Percentiles rank a stretch among this genome's conserved stretches.
Evolutionary conservation across 768 basidiomycete species (phyloP).

Genomic region (Fomitopsis serialis): DNA sequence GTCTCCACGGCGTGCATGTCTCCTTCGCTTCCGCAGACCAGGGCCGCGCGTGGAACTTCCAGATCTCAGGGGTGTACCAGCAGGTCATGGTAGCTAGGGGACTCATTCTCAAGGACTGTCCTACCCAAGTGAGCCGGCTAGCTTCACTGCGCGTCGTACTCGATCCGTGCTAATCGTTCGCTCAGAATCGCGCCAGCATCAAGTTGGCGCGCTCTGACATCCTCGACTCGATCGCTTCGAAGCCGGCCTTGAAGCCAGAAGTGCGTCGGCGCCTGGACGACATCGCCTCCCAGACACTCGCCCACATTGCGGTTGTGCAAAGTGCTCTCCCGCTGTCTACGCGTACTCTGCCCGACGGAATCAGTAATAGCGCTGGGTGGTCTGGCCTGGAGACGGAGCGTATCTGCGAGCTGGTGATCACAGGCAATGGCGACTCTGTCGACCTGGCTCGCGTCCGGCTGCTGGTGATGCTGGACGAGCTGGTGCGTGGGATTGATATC

Average conservation of each 20-base stretch:
- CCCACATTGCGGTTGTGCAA: constrained; percentile 92
- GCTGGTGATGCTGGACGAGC: constrained; percentile 90
- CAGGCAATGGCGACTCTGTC: constrained; percentile 83
- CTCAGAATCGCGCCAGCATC: constrained; percentile 78
- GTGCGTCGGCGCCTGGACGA: constrained; percentile 87
- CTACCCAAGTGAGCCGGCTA: constrained; percentile 57
- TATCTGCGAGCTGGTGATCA: constrained; percentile 88
- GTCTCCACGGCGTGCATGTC: constrained; percentile 78
- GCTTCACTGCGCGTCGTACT: constrained; percentile 8
- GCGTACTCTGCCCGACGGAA: constrained; percentile 72
- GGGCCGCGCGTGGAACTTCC: constrained; percentile 79
- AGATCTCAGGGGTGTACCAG: constrained; percentile 86
- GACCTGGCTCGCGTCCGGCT: constrained; percentile 88
- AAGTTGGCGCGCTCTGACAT: constrained; percentile 92
- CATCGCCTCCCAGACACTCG: constrained; percentile 87
- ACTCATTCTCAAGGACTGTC: constrained; percentile 84
- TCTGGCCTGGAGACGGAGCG: constrained; percentile 92
- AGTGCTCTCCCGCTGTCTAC: constrained; percentile 70
- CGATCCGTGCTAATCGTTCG: not conserved
- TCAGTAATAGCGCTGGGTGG: constrained; percentile 74
- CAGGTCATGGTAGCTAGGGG: constrained; percentile 90
- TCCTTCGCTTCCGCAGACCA: constrained; percentile 72
- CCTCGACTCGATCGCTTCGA: constrained; percentile 76
- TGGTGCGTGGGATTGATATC: constrained; percentile 50
- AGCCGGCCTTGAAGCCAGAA: constrained; percentile 75